A percentile compares a stretch with the other conserved stretches of the same genome.
These are phyloP conservation scores for Aspergillus sp. DNA, from an alignment of 2,329 filamentous ascomycete genomes.

Conservation along the genomic window DNA sequence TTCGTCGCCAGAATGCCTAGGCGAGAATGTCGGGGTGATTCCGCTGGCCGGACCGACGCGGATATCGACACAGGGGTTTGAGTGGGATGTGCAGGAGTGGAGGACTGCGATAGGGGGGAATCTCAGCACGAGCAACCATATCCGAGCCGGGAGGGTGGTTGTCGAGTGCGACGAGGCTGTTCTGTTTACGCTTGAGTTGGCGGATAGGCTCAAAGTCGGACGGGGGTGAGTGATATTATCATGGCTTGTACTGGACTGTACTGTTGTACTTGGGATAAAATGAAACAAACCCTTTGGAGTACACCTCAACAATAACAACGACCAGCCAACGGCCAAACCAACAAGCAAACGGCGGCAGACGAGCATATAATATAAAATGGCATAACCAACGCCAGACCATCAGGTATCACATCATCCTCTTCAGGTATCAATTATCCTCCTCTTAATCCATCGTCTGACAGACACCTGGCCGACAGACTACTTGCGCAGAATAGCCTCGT, in stretches of 20 bases:
- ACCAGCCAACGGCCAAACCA: too few relatives aligned
- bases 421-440: too few relatives aligned
- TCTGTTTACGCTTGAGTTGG: conserved; percentile 64
- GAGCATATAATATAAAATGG: too few relatives aligned
- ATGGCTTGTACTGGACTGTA: too few relatives aligned
- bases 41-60: conserved; percentile 68
- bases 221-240: too few relatives aligned
- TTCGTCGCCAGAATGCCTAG: conserved; percentile 33
- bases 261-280: too few relatives aligned
- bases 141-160: conserved; percentile 51
- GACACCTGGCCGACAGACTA: too few relatives aligned
- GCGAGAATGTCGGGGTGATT: conserved; percentile 74
- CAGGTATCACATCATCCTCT: too few relatives aligned
- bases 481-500: conserved; percentile 39
- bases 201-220: conserved; percentile 25
- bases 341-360: too few relatives aligned
- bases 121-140: conserved; percentile 73
- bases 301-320: too few relatives aligned
- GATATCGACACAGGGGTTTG: conserved; percentile 71
- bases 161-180: conserved; percentile 56
- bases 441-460: too few relatives aligned
- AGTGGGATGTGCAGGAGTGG: conserved; percentile 88
- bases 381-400: conserved; percentile 1
- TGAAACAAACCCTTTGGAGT: too few relatives aligned
- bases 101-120: conserved; percentile 63